Evolutionary conservation across 2,329 filamentous ascomycete species (phyloP), one percentile per base, ranked within the genome.

Genomic region (Hypoxylon sp.): DNA sequence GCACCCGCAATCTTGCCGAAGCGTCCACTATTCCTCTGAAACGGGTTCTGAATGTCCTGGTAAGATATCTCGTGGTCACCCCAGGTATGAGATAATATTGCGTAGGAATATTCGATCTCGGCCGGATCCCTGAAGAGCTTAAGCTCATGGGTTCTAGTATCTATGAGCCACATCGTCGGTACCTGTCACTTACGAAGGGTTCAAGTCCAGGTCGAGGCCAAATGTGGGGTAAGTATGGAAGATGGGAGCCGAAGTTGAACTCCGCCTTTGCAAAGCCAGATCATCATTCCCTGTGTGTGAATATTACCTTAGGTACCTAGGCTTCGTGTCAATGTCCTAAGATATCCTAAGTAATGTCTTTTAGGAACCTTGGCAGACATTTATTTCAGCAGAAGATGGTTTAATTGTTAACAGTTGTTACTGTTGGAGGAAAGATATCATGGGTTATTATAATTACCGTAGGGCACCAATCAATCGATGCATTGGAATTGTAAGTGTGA

Each of bases 71-170:
- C 69, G 0, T 65, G 62, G 1, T 61, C 57, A 12, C 54, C 63
- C 70, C 69, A 72, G 3, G 54, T 67, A 44, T 71, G 69, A 1
- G 69, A 71, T 6, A 71, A 46, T 16, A 71, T 65, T 7, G 65
- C 70, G 26, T 70, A 72, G 14, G 48, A 11, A 44, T 55, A 24
- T 60, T 57, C 36, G 4, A 40, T 11, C 11, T 40, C 40, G 50
- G 32, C 22, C 14, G 51, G 59, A n/a, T 56, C 51, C 30, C 28
- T 45, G 11, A 65, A 22, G n/a, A 64, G 63, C 32, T 63, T 67
- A 14, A 56, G 12, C 52, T 28, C 18, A 24, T 22, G n/a, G 12
- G 36, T 24, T 8, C 14, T 1, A 4, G 52, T 51, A n/a, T 62
- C 33, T 26, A 62, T 62, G 12, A 56, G 24, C 59, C 51, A 56